These are phyloP conservation scores for Suaeda aralocaspica DNA, from an alignment of 148 eudicot genomes.

Conservation along the genomic window DNA sequence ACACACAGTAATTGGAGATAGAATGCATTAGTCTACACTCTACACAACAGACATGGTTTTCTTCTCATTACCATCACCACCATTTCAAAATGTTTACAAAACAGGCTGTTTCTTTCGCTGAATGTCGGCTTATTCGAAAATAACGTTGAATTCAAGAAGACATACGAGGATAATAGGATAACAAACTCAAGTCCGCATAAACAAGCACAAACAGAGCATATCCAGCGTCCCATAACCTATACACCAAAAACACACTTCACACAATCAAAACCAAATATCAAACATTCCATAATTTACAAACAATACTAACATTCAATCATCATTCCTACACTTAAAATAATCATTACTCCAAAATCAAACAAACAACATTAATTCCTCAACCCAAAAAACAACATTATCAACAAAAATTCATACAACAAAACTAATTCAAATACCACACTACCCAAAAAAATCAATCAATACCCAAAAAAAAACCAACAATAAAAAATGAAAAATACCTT, in stretches of 20 bases:
- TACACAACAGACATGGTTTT: too few relatives aligned
- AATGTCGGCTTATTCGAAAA: neutral
- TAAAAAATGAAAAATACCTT: slow-evolving; percentile 57
- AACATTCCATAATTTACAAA: neutral
- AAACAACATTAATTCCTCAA: too few relatives aligned
- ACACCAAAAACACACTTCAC: slow-evolving; percentile 11
- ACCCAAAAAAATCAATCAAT: neutral
- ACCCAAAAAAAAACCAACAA: too few relatives aligned
- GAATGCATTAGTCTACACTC: too few relatives aligned
- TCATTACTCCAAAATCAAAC: neutral
- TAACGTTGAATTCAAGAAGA: neutral
- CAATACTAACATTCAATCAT: neutral
- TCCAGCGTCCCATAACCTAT: slow-evolving; percentile 99
- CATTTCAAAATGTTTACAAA: neutral
- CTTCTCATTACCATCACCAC: neutral
- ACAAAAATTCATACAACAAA: too few relatives aligned
- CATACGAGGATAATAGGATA: slow-evolving; percentile 24
- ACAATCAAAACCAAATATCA: slow-evolving; percentile 20
- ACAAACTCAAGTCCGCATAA: slow-evolving; percentile 86
- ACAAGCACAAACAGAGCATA: slow-evolving; percentile 89
- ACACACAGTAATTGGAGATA: too few relatives aligned
- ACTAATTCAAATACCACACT: too few relatives aligned
- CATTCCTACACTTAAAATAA: neutral
- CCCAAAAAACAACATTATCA: too few relatives aligned
- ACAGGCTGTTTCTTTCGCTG: too few relatives aligned